Evolutionary conservation across 345 rosid species (phyloP).

Genomic region (Rhodamnia rubescens): DNA sequence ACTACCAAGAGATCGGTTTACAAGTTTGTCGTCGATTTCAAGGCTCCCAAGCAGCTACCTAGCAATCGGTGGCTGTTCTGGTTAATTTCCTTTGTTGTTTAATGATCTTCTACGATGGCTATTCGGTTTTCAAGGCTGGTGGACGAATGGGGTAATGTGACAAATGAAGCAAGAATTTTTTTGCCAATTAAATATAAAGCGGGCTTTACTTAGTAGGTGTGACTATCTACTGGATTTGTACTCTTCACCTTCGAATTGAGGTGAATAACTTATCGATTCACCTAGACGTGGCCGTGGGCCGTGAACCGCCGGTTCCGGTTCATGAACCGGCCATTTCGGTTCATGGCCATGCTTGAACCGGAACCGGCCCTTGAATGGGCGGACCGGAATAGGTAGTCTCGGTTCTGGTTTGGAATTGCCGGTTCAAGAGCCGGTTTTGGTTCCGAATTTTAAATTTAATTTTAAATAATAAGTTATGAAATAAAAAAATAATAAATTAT

Average conservation of each 20-base stretch:
- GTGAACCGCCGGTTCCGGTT: too few relatives aligned
- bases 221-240: background rate
- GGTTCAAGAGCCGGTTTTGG: too few relatives aligned
- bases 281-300: too few relatives aligned
- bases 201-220: background rate
- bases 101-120: background rate
- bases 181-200: background rate
- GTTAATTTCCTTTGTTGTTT: background rate
- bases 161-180: background rate
- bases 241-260: background rate
- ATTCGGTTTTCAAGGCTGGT: background rate
- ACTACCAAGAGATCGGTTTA: background rate
- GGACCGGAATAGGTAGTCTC: too few relatives aligned
- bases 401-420: too few relatives aligned
- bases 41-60: background rate
- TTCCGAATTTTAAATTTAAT: too few relatives aligned
- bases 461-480: too few relatives aligned
- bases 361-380: too few relatives aligned
- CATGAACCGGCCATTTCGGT: too few relatives aligned
- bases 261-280: background rate
- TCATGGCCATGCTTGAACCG: too few relatives aligned
- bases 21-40: background rate
- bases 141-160: background rate
- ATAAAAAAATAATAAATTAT: too few relatives aligned
- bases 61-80: background rate